Percentiles rank a stretch among this genome's conserved stretches.
These are phyloP conservation scores for Rosa persica DNA, from an alignment of 306 rosid species.

Conservation along the genomic window DNA sequence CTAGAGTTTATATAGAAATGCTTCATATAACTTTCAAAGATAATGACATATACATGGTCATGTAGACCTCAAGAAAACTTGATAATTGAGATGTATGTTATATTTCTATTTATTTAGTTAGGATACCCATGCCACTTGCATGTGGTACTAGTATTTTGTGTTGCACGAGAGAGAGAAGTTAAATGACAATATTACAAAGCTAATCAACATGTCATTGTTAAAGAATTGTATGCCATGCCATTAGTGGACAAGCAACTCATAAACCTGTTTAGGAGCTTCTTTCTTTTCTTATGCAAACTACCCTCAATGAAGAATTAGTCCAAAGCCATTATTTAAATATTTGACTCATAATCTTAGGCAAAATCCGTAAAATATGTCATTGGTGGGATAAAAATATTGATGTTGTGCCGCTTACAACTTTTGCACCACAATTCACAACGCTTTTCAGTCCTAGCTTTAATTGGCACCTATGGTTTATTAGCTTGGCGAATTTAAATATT, in stretches of 20 bases:
- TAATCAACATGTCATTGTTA: not conserved
- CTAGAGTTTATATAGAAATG: not conserved
- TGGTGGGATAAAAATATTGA: slow-evolving; percentile 2
- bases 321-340: slow-evolving; percentile 10
- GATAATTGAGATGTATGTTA: not conserved
- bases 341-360: not conserved
- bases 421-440: not conserved
- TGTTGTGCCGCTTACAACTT: slow-evolving; percentile 1
- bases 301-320: slow-evolving; percentile 20
- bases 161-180: too few relatives aligned
- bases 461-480: not conserved
- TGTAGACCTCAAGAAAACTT: not conserved
- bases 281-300: not conserved
- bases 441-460: not conserved
- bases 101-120: not conserved
- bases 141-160: not conserved
- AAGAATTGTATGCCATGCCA: not conserved
- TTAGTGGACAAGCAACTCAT: slow-evolving; percentile 15
- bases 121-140: not conserved
- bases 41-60: not conserved
- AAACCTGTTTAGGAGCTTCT: not conserved
- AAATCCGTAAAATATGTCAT: slow-evolving; percentile 1
- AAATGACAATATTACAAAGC: not conserved
- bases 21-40: not conserved
- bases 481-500: slow-evolving; percentile 5